phyloP scores from a whole-genome alignment of 768 basidiomycete species.

The Suillus alpinus region DNA sequence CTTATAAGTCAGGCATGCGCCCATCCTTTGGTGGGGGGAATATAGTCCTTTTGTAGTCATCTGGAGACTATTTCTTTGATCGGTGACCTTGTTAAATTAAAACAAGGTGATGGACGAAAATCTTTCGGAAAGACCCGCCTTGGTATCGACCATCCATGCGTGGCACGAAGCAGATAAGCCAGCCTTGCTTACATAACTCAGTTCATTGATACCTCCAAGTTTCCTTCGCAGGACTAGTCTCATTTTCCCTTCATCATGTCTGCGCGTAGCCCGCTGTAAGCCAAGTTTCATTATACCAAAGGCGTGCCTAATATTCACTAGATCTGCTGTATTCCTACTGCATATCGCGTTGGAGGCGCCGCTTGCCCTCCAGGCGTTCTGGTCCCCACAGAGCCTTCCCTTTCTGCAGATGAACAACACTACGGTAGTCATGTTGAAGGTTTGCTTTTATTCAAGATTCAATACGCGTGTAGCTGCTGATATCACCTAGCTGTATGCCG shows the following conservation, averaged over 20 bases:
- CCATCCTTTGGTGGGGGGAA: not conserved
- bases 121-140: slow-evolving; percentile 1
- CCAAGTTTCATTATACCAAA: not conserved
- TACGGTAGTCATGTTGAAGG: slow-evolving; percentile 72
- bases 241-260: slow-evolving; percentile 18
- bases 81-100: not conserved
- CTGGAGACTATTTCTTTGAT: not conserved
- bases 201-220: not conserved
- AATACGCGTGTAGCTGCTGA: not conserved
- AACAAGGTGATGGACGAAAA: not conserved
- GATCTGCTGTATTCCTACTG: slow-evolving; percentile 69
- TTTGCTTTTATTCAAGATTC: slow-evolving; percentile 23
- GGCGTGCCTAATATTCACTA: slow-evolving; percentile 17
- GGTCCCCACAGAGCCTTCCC: slow-evolving; percentile 59
- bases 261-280: slow-evolving; percentile 42
- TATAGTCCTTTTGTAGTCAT: not conserved
- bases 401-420: slow-evolving; percentile 85
- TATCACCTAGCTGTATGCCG: slow-evolving; percentile 58
- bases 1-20: not conserved
- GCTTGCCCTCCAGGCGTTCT: slow-evolving; percentile 72
- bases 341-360: slow-evolving; percentile 81
- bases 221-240: not conserved
- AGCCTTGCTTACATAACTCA: slow-evolving; percentile 6
- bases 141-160: not conserved
- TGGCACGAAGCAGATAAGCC: not conserved